Evolutionary conservation across 108 stramenopile species (phyloP).

Genomic region (Nannochloropsis granulata): DNA sequence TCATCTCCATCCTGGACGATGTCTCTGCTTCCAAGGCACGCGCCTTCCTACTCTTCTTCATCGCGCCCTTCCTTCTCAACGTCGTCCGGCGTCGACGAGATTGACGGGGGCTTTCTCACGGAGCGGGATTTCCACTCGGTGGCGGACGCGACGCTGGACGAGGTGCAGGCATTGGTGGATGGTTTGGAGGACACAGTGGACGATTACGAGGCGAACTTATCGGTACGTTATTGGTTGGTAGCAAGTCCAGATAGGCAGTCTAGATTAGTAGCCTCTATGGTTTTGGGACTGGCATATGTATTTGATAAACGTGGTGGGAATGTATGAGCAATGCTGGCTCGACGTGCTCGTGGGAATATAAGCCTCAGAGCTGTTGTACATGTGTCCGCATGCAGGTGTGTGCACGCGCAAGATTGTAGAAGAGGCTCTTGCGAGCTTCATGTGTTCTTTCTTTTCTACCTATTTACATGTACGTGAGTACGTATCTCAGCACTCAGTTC

Average conservation of each 20-base stretch:
- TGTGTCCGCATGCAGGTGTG: neutral
- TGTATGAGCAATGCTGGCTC: neutral
- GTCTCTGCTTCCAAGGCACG: neutral
- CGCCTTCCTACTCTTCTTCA: neutral
- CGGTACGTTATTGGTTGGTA: constrained; percentile 11
- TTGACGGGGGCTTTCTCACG: constrained; percentile 38
- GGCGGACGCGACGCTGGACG: constrained; percentile 68
- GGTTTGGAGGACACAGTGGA: constrained; percentile 48
- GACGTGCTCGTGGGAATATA: neutral
- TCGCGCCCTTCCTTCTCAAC: neutral
- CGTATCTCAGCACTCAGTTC: too few species aligned
- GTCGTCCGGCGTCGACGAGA: neutral
- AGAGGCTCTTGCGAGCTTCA: too few species aligned
- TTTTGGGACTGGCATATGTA: neutral
- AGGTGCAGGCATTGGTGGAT: constrained; percentile 70
- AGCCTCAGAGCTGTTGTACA: neutral
- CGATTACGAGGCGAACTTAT: constrained; percentile 35
- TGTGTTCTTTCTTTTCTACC: too few species aligned
- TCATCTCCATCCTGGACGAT: too few species aligned
- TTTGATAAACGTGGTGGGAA: neutral
- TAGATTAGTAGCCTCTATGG: neutral
- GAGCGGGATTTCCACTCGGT: constrained; percentile 59
- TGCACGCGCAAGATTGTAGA: neutral
- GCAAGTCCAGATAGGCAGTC: neutral
- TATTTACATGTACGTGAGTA: too few species aligned